phyloP scores from a whole-genome alignment of 768 basidiomycete genomes.

The Cyclocybe aegerita region DNA sequence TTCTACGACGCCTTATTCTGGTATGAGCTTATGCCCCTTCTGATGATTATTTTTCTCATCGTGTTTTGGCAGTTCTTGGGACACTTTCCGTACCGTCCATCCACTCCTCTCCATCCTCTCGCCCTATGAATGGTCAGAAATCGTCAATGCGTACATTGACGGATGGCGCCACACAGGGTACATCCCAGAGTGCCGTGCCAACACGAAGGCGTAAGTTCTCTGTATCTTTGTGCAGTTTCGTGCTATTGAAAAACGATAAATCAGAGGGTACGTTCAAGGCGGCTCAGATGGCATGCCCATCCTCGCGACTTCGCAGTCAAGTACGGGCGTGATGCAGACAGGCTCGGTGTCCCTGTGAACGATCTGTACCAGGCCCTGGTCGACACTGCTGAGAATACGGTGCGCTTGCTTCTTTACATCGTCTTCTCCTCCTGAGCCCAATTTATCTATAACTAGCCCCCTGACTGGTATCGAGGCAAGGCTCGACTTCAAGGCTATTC shows the following conservation, averaged over 20 bases:
- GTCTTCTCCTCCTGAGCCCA: neutral
- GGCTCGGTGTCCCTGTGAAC: conserved; percentile 42
- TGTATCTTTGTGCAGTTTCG: neutral
- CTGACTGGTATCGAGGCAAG: conserved; percentile 47
- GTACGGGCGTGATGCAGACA: conserved; percentile 33
- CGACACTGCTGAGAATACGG: conserved; percentile 52
- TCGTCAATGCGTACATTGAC: conserved; percentile 48
- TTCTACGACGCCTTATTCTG: conserved; percentile 55
- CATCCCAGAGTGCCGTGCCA: conserved; percentile 50
- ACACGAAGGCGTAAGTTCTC: conserved; percentile 42
- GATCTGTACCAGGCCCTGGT: conserved; percentile 51
- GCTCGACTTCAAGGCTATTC: neutral
- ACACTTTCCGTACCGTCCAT: conserved; percentile 53
- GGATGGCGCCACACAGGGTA: conserved; percentile 50
- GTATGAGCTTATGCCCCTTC: conserved; percentile 23
- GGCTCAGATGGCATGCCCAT: conserved; percentile 53
- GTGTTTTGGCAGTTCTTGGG: conserved; percentile 42
- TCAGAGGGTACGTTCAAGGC: conserved; percentile 49
- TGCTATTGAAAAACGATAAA: neutral
- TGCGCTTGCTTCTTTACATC: conserved; percentile 16
- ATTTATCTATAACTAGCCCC: conserved; percentile 31
- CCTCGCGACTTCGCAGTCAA: conserved; percentile 50
- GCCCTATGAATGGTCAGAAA: conserved; percentile 46
- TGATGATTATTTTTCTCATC: conserved; percentile 1
- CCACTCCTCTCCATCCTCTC: conserved; percentile 45